Conservation (phyloP, 2,329 filamentous ascomycete species). For the Xylariaceae sp. region DNA sequence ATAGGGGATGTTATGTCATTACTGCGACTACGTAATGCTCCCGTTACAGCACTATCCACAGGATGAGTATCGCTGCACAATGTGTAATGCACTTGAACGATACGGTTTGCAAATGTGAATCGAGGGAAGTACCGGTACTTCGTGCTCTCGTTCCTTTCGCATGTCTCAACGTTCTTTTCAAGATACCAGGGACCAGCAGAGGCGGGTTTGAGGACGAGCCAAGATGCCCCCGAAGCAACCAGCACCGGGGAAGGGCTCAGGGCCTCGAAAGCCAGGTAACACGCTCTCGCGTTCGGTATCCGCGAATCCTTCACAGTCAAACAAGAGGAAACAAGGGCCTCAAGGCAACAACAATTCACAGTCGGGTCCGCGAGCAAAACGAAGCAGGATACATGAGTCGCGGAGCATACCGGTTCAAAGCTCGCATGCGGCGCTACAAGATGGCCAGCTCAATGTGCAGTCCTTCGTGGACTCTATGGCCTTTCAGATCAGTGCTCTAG, state of each 20-base stretch:
- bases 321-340: constrained; percentile 31
- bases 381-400: constrained; percentile 44
- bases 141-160: neutral
- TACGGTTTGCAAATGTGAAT: neutral
- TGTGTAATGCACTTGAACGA: neutral
- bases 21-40: no score
- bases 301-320: constrained; percentile 13
- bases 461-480: constrained; percentile 81
- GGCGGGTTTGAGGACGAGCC: neutral
- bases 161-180: neutral
- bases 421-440: constrained; percentile 50
- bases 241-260: constrained; percentile 13
- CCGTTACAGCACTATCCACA: no score
- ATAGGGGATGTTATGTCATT: no score
- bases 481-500: constrained; percentile 82
- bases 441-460: constrained; percentile 80
- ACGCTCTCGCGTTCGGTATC: constrained; percentile 3
- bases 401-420: constrained; percentile 49
- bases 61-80: neutral
- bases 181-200: neutral
- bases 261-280: neutral
- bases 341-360: constrained; percentile 26
- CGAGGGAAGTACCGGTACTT: no score
- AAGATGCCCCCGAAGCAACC: constrained; percentile 24
- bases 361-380: constrained; percentile 37